These are phyloP conservation scores for Alternaria triticimaculans DNA, from an alignment of 2,329 filamentous ascomycete species.

Conservation along the genomic window DNA sequence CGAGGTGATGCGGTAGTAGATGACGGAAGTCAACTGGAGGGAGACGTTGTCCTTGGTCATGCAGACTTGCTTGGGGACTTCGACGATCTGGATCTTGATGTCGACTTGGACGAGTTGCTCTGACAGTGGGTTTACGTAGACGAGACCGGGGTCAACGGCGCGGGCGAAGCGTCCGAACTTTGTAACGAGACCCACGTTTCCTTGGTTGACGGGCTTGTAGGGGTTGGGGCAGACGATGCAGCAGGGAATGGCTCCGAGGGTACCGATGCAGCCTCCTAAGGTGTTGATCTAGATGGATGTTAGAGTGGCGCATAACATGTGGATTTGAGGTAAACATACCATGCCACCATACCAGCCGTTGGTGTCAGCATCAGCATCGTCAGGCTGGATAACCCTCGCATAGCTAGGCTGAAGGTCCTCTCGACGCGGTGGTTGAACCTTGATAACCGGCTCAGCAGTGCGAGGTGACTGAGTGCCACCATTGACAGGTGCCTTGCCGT, in stretches of 20 bases:
- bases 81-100: slow-evolving; percentile 98
- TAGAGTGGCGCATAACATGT: slow-evolving; percentile 4
- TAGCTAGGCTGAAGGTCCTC: slow-evolving; percentile 88
- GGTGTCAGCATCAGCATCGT: slow-evolving; percentile 69
- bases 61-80: slow-evolving; percentile 95
- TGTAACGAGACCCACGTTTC: slow-evolving; percentile 92
- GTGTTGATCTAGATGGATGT: slow-evolving; percentile 64
- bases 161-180: slow-evolving; percentile 95
- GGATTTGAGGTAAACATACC: slow-evolving; percentile 37
- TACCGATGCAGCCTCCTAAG: slow-evolving; percentile 77
- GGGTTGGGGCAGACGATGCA: slow-evolving; percentile 93
- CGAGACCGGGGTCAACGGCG: slow-evolving; percentile 93
- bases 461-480: slow-evolving; percentile 13
- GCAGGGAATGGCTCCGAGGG: slow-evolving; percentile 85
- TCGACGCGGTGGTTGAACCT: slow-evolving; percentile 78
- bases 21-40: slow-evolving; percentile 90
- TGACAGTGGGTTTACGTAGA: slow-evolving; percentile 95
- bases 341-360: slow-evolving; percentile 91
- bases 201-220: slow-evolving; percentile 90
- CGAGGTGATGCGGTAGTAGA: slow-evolving; percentile 97
- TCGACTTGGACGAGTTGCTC: slow-evolving; percentile 91
- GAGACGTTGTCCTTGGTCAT: slow-evolving; percentile 99
- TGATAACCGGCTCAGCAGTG: slow-evolving; percentile 49
- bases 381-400: slow-evolving; percentile 68
- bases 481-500: slow-evolving; percentile 48